Evolutionary conservation across 1,139 yeast species (phyloP).

Genomic region (Suhomyces guaymorum): DNA sequence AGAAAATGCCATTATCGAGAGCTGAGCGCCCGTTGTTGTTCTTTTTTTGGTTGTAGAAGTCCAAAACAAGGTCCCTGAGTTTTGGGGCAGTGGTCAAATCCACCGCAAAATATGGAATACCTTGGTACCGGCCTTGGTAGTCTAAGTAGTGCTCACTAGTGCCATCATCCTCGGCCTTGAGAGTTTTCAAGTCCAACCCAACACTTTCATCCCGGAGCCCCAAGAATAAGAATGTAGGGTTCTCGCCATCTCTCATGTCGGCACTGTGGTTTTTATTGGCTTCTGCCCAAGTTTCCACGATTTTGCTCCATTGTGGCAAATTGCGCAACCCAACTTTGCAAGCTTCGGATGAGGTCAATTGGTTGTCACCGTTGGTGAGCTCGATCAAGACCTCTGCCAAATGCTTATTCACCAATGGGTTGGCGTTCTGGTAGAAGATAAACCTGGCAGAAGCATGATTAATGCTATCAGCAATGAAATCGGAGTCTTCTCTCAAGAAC

Average conservation of each 20-base stretch:
- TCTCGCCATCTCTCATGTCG: conserved; percentile 29
- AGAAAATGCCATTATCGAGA: conserved; percentile 26
- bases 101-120: conserved; percentile 76
- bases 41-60: conserved; percentile 12
- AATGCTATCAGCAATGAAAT: conserved; percentile 57
- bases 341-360: conserved; percentile 14
- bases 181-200: conserved; percentile 32
- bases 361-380: conserved; percentile 38
- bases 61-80: conserved; percentile 25
- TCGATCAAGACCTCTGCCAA: conserved; percentile 33
- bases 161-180: conserved; percentile 29
- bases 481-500: conserved; percentile 67
- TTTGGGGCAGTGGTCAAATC: conserved; percentile 51
- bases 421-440: conserved; percentile 45
- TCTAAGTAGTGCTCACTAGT: conserved; percentile 38
- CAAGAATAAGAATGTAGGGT: conserved; percentile 58
- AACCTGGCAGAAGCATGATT: conserved; percentile 56
- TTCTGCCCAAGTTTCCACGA: conserved; percentile 28
- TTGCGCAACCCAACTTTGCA: conserved; percentile 21
- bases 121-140: conserved; percentile 55
- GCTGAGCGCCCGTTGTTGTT: conserved; percentile 1
- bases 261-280: conserved; percentile 39
- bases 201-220: conserved; percentile 65
- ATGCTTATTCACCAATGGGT: conserved; percentile 39
- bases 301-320: conserved; percentile 26